Base-by-base conservation (phyloP, 2,329 filamentous ascomycete species). In the Trichoderma atrobrunneum region DNA sequence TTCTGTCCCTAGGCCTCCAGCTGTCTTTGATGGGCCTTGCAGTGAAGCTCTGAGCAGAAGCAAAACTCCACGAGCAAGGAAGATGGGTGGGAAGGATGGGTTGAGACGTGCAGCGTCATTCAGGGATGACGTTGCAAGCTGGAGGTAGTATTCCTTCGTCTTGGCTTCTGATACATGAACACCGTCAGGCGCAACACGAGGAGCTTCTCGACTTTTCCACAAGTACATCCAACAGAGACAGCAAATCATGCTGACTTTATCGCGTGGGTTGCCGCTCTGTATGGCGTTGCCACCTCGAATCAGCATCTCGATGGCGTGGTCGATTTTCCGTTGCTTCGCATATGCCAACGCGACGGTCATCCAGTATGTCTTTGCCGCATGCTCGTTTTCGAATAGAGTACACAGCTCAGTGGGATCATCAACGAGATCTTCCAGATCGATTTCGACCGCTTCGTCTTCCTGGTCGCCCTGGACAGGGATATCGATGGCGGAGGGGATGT, bases 341-440 rank as follows among this genome's bases (percentile, higher is more conserved):
- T 99, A 99, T 62, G 95, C 95, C 72, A 98, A 87, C 56, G 97
- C 93, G 76, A 98, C 96, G n/a, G 94, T 95, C 87, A 99, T 95
- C 97, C 97, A 99, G 77, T 97, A 97, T 67, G 91, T 93, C 78
- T 95, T 94, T 48, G 93, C 92, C 18, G 94, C 95, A 78, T 92
- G 91, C 82, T 99, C 97, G 79, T 96, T 97, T 84, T 99, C 95
- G 74, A 99, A 90, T 65, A 99, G 88, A 34, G 93, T 96, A 81
- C 96, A 99, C 6, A 99, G 88, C 84, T 99, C 96, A 61, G 93
- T 97, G 24, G 94, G 93, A 79, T 98, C 96, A 80, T 98, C 96
- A 73, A 95, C 89, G 51, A 98, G 90, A 75, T 95, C 93, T 79
- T 95, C 92, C 69, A 98, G 89, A 79, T 97, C 93, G 78, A 99